Percentiles rank a stretch among this genome's conserved stretches.
Conservation (phyloP, 805 yeast species). For the Komagataella mondaviorum region DNA sequence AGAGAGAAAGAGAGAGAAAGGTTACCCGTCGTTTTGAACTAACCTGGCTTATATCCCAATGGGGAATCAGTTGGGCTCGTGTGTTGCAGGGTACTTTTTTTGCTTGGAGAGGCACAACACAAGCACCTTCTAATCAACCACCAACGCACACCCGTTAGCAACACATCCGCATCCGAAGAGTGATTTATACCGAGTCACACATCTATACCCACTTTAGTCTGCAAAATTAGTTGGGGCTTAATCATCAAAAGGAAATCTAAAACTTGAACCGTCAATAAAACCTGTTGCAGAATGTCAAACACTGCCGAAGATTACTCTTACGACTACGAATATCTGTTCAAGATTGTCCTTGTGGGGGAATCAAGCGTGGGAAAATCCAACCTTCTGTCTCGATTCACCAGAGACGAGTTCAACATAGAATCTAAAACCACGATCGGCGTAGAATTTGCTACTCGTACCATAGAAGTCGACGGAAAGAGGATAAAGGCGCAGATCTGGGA, state of each 20-base stretch:
- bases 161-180: background rate
- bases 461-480: conserved; percentile 73
- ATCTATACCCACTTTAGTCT: background rate
- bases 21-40: background rate
- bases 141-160: background rate
- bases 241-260: background rate
- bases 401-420: conserved; percentile 91
- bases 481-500: conserved; percentile 95
- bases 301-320: conserved; percentile 57
- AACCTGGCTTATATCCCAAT: background rate
- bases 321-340: conserved; percentile 88
- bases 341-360: conserved; percentile 88
- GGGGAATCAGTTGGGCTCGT: background rate
- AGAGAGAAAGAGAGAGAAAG: background rate
- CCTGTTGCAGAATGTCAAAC: conserved; percentile 1
- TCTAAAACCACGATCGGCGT: conserved; percentile 94
- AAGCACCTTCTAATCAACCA: background rate
- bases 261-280: background rate
- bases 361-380: conserved; percentile 97
- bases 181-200: background rate
- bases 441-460: conserved; percentile 93
- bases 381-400: conserved; percentile 82
- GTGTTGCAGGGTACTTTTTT: background rate
- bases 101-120: background rate
- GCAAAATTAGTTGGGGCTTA: background rate